phyloP scores from a whole-genome alignment of 2,329 filamentous ascomycete species.

The Nothophoma quercina region DNA sequence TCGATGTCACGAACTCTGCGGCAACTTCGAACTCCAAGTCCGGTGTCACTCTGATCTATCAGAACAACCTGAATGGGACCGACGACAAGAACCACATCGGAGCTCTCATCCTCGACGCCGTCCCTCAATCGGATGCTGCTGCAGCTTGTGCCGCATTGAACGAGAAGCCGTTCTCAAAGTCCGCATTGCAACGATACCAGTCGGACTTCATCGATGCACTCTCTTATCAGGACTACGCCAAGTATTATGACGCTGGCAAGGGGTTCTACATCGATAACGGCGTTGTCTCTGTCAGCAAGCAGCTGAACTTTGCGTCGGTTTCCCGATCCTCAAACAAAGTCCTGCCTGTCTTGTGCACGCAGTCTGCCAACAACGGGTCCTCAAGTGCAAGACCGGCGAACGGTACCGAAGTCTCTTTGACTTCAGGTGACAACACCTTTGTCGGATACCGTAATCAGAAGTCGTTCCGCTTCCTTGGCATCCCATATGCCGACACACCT shows the following conservation, averaged over 20 bases:
- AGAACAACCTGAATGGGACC: conserved; percentile 63
- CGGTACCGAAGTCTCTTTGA: conserved; percentile 48
- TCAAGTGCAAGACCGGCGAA: conserved; percentile 31
- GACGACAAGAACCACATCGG: conserved; percentile 62
- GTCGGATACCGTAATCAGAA: conserved; percentile 62
- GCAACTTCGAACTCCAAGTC: conserved; percentile 43
- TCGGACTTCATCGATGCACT: conserved; percentile 57
- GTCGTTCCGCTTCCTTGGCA: conserved; percentile 55
- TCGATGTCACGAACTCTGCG: conserved; percentile 23
- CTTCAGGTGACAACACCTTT: conserved; percentile 55
- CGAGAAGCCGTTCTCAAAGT: conserved; percentile 57
- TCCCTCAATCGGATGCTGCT: conserved; percentile 48
- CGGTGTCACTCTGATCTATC: conserved; percentile 60
- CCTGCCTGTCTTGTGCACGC: conserved; percentile 61
- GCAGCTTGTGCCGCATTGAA: conserved; percentile 57
- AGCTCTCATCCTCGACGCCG: conserved; percentile 58
- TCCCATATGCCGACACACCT: conserved; percentile 55
- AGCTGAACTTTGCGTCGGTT: conserved; percentile 46
- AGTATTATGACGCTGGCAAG: conserved; percentile 46
- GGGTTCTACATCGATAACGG: conserved; percentile 56
- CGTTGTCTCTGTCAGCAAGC: conserved; percentile 47
- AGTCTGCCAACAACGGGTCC: conserved; percentile 53
- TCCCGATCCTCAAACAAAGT: conserved; percentile 32
- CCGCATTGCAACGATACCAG: conserved; percentile 53
- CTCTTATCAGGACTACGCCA: conserved; percentile 55